Percentiles rank a stretch among this genome's conserved stretches.
phyloP scores from a whole-genome alignment of 495 filamentous ascomycete species.

The Penicillium goetzii region DNA sequence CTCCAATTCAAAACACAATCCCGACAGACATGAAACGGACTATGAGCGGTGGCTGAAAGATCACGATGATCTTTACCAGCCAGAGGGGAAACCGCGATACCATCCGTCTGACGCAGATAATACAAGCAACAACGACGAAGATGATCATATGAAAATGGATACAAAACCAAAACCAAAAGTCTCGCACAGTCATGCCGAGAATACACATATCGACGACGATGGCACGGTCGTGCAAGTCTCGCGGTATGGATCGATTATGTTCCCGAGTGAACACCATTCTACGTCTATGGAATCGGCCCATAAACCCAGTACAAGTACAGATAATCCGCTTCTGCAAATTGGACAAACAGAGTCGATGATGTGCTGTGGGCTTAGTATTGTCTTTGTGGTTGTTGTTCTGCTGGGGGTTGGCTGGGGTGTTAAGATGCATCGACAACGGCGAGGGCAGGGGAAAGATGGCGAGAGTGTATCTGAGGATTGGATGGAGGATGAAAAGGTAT shows the following conservation, averaged over 20 bases:
- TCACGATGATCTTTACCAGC: background rate
- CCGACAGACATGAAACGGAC: slow-evolving; percentile 3
- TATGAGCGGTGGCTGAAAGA: slow-evolving; percentile 5
- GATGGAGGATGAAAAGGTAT: background rate
- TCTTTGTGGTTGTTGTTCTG: background rate
- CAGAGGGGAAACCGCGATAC: background rate
- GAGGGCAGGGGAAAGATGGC: too few relatives aligned
- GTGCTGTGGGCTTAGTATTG: background rate
- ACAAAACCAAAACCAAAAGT: background rate
- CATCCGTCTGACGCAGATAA: background rate
- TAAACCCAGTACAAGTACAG: background rate
- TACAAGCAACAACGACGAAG: background rate
- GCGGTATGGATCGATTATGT: background rate
- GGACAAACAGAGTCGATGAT: background rate
- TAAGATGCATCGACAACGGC: background rate
- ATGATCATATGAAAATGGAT: background rate
- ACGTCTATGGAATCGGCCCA: background rate
- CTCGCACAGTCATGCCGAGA: background rate
- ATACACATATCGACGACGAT: background rate
- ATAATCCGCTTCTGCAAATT: background rate
- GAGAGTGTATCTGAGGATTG: background rate
- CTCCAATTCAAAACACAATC: background rate
- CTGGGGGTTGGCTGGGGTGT: background rate
- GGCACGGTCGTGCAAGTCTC: background rate
- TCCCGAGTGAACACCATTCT: background rate